Percentiles rank a stretch among this genome's conserved stretches.
Evolutionary conservation across 2,329 filamentous ascomycete species (phyloP).

Genomic region (Apiospora aurea): DNA sequence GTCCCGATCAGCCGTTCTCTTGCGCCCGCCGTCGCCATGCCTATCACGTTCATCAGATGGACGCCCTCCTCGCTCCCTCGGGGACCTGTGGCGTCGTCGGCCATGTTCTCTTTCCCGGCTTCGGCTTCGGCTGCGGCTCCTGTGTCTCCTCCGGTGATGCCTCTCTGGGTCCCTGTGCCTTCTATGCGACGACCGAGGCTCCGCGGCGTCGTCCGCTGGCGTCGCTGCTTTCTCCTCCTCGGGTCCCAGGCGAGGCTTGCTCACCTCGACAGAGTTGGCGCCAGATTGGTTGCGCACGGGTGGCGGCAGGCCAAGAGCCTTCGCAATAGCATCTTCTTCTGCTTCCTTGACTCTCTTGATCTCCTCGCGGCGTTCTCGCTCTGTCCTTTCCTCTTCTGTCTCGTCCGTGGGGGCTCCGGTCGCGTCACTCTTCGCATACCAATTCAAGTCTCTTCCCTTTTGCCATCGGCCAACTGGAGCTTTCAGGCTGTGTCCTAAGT

Average conservation of each 20-base stretch:
- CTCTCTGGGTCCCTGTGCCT: conserved; percentile 42
- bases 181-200: conserved; percentile 28
- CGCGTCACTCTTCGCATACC: conserved; percentile 66
- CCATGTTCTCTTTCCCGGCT: conserved; percentile 19
- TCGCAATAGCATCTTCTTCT: conserved; percentile 89
- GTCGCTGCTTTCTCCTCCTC: conserved; percentile 30
- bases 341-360: conserved; percentile 84
- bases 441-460: conserved; percentile 71
- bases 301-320: conserved; percentile 80
- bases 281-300: conserved; percentile 65
- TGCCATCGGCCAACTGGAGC: conserved; percentile 94
- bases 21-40: neutral
- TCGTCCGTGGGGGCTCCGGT: conserved; percentile 58
- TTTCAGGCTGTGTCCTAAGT: conserved; percentile 89
- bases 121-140: conserved; percentile 22
- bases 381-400: conserved; percentile 64
- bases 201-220: conserved; percentile 32
- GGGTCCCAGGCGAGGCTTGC: conserved; percentile 43
- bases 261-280: conserved; percentile 73
- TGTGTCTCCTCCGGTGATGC: conserved; percentile 43
- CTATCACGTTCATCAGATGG: neutral
- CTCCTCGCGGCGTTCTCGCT: conserved; percentile 75
- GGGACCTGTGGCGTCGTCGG: conserved; percentile 38
- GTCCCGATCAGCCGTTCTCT: neutral
- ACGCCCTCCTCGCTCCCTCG: conserved; percentile 33